These are phyloP conservation scores for Raddia guianensis DNA, from an alignment of 176 grass and related monocot species.

Conservation along the genomic window DNA sequence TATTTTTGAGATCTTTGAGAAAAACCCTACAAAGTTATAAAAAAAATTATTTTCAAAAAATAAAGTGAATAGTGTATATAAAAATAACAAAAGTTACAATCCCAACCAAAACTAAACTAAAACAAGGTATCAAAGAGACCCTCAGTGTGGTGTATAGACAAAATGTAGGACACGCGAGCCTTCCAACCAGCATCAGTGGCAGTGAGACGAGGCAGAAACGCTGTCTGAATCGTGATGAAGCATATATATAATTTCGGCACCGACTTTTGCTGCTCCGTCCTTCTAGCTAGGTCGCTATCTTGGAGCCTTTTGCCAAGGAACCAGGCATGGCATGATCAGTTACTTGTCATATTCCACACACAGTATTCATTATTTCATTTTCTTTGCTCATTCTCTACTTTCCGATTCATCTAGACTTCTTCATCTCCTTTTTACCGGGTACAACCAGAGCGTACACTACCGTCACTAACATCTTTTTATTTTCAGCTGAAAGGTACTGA, in stretches of 20 bases:
- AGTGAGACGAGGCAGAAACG: background rate
- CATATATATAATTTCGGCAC: background rate
- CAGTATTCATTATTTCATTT: background rate
- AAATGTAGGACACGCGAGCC: too few species aligned
- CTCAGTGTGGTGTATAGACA: too few species aligned
- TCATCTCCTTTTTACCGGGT: background rate
- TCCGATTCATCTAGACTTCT: too few species aligned
- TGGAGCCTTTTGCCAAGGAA: background rate
- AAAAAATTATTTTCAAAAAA: too few species aligned
- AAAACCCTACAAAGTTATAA: too few species aligned
- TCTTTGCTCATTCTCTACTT: background rate
- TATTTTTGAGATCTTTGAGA: too few species aligned
- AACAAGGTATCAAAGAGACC: too few species aligned
- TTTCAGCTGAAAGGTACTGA: too few species aligned
- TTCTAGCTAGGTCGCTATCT: conserved; percentile 15
- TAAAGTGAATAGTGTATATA: too few species aligned
- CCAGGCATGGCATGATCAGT: background rate
- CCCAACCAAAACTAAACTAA: too few species aligned
- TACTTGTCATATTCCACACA: background rate
- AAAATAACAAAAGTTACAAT: too few species aligned
- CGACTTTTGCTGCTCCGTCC: conserved; percentile 15
- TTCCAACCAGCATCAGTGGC: background rate
- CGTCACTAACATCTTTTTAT: background rate
- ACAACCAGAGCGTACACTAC: background rate
- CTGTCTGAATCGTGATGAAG: background rate